A percentile compares a stretch with the other conserved stretches of the same genome.
phyloP scores from a whole-genome alignment of 2,329 filamentous ascomycete genomes.

The Lachnellula subtilissima region DNA sequence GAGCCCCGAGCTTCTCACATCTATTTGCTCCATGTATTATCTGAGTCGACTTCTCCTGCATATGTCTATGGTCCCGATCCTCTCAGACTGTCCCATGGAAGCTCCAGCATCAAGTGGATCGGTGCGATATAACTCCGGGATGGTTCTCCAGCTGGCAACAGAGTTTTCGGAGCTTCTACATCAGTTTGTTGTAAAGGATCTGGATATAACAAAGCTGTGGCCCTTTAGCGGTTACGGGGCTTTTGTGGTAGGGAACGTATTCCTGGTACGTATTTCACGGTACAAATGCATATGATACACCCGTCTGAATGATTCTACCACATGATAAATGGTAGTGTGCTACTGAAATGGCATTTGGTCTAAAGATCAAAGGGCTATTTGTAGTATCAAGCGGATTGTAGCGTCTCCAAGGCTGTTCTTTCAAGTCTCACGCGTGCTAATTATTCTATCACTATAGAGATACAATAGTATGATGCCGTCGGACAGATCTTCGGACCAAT shows the following conservation, averaged over 20 bases:
- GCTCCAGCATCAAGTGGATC: background rate
- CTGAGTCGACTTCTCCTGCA: background rate
- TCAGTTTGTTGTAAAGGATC: background rate
- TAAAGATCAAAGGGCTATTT: background rate
- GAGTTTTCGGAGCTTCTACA: background rate
- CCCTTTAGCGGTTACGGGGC: background rate
- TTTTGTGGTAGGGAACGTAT: background rate
- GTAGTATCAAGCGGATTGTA: background rate
- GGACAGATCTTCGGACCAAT: too few species aligned
- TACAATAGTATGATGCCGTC: background rate
- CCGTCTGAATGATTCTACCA: background rate
- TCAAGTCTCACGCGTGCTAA: background rate
- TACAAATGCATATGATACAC: background rate
- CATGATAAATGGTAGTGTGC: background rate
- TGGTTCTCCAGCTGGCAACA: background rate
- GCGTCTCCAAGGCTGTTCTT: background rate
- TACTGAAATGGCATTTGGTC: background rate
- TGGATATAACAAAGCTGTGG: background rate
- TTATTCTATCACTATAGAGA: background rate
- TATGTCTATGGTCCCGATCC: background rate
- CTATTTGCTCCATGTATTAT: background rate
- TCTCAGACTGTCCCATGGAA: background rate
- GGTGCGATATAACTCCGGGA: background rate
- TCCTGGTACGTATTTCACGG: background rate
- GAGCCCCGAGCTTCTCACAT: background rate